Evolutionary conservation across 1,284 basidiomycete species (phyloP), one percentile per base, ranked within the genome.

Genomic region (Ceratorhiza oryzae-sativae): DNA sequence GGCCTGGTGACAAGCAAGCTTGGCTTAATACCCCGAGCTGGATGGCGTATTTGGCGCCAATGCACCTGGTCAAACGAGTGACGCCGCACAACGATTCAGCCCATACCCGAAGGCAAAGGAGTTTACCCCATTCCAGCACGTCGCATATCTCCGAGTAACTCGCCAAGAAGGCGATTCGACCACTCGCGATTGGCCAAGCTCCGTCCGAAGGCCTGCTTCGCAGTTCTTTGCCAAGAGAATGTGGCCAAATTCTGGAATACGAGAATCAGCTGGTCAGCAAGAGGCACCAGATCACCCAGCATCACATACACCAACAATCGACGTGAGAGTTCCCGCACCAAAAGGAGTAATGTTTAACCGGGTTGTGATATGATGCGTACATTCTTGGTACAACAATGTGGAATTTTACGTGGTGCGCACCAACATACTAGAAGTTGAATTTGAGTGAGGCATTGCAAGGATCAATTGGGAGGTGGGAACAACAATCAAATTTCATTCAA

Each of bases 181-280:
- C 32, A 20, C 30, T 56, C 32, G 9, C 18, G 32, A 56, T 56
- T 56, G 53, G 53, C 15, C 32, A 56, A 56, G 53, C 32, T 56
- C 53, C 53, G 18, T n/a, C 32, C 53, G 53, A 18, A 36, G 18
- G 53, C 5, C 27, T 20, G n/a, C 20, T 20, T n/a, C 15, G 15
- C 18, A 20, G 18, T 32, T 34, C 32, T 56, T 34, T 36, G 32
- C 32, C 53, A 34, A 56, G 32, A n/a, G 10, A 23, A 36, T 20
- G 15, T 30, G 20, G 30, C 53, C 15, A 5, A n/a, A 18, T 30
- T 32, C 53, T 56, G 30, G 53, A 36, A 20, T 34, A 30, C 34
- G 13, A 2, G 30, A 56, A 36, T 56, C 53, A 56, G 32, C 30
- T 56, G 53, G 18, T 34, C 32, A 56, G 32, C 12, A 3, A 8